phyloP scores from a whole-genome alignment of 1,284 basidiomycete species.

The Cutaneotrichosporon sp. region DNA sequence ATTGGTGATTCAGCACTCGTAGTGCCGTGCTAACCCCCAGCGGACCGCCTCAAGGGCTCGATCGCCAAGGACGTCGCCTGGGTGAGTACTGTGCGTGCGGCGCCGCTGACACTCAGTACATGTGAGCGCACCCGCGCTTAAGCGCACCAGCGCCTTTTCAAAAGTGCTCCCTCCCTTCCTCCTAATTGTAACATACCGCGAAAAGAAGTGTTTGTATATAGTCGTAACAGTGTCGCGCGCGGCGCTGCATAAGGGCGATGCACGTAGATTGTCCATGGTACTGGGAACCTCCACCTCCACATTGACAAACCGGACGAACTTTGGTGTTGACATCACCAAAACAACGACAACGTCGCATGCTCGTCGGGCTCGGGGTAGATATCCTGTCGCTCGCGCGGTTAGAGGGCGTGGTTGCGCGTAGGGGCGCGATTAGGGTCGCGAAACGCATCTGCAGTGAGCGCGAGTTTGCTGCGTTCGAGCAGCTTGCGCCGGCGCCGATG shows the following conservation, averaged over 20 bases:
- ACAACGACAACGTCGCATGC: conserved; percentile 32
- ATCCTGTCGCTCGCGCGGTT: conserved; percentile 67
- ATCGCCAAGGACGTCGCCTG: conserved; percentile 3
- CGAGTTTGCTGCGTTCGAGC: conserved; percentile 7
- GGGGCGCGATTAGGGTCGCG: conserved; percentile 54
- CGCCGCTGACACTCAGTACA: conserved; percentile 2
- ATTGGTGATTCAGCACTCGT: conserved; percentile 3
- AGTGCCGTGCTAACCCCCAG: neutral
- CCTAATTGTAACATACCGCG: too few relatives aligned
- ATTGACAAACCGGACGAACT: too few relatives aligned
- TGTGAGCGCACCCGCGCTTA: neutral
- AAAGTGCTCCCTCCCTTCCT: too few relatives aligned
- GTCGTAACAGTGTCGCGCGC: neutral
- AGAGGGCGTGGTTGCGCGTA: conserved; percentile 54
- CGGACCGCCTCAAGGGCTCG: neutral
- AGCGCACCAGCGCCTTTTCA: too few relatives aligned
- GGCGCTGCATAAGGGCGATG: too few relatives aligned
- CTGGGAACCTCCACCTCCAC: too few relatives aligned
- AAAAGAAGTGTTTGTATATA: neutral
- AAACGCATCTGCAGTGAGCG: conserved; percentile 58
- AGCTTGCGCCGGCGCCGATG: neutral
- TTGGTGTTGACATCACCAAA: neutral
- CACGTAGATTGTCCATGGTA: neutral
- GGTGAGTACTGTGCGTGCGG: neutral
- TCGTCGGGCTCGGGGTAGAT: conserved; percentile 74